phyloP scores from a whole-genome alignment of 2,329 filamentous ascomycete genomes.

The Epichloe gansuensis region DNA sequence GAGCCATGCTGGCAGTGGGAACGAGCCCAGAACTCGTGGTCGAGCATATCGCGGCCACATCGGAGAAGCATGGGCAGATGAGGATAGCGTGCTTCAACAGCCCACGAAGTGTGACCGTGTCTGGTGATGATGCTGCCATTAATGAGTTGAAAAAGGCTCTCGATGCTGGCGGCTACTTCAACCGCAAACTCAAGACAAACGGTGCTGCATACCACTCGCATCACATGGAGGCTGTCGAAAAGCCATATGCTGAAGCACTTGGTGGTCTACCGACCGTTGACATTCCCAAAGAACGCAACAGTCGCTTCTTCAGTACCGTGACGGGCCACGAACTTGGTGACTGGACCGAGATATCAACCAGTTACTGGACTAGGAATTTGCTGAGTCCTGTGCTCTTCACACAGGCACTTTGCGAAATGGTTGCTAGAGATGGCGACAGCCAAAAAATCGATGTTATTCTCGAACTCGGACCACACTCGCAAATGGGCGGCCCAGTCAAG shows the following conservation, averaged over 20 bases:
- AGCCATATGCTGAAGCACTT: too few species aligned
- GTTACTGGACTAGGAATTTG: neutral
- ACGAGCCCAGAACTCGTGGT: slow-evolving; percentile 6
- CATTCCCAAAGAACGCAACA: too few species aligned
- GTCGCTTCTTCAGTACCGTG: too few species aligned
- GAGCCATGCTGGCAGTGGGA: slow-evolving; percentile 21
- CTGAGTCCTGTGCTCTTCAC: neutral
- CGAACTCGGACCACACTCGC: slow-evolving; percentile 1
- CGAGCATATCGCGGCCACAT: too few species aligned
- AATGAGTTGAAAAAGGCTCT: slow-evolving; percentile 8
- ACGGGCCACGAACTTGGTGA: neutral
- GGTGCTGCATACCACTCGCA: slow-evolving; percentile 11
- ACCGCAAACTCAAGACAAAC: slow-evolving; percentile 10
- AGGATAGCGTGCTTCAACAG: too few species aligned
- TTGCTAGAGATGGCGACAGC: neutral
- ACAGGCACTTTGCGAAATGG: neutral
- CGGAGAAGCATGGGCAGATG: too few species aligned
- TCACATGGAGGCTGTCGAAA: slow-evolving; percentile 6
- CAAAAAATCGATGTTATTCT: neutral
- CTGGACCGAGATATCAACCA: neutral
- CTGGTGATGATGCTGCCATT: slow-evolving; percentile 9
- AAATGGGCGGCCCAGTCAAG: neutral
- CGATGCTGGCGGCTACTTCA: slow-evolving; percentile 8
- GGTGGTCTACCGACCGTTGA: too few species aligned
- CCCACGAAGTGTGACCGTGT: neutral